Conservation (phyloP, 2,329 filamentous ascomycete species). For the Pseudocercospora vitis region DNA sequence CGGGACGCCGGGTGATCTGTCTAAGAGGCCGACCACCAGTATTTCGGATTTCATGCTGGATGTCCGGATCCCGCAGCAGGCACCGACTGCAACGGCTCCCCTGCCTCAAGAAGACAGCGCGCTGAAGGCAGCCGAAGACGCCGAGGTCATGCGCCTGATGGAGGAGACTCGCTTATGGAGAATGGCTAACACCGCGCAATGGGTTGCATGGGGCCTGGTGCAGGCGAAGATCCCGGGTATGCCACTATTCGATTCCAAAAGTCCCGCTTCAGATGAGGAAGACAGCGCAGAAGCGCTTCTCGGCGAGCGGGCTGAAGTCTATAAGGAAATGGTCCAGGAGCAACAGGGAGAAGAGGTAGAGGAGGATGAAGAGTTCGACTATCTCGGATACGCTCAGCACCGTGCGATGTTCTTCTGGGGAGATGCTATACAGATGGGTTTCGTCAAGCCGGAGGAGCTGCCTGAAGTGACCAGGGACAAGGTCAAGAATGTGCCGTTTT, state of each 20-base stretch:
- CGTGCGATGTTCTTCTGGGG: slow-evolving; percentile 93
- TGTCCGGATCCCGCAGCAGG: slow-evolving; percentile 47
- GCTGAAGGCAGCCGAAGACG: slow-evolving; percentile 62
- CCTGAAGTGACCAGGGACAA: slow-evolving; percentile 63
- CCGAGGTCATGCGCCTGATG: slow-evolving; percentile 67
- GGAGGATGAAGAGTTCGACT: slow-evolving; percentile 77
- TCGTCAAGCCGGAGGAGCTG: slow-evolving; percentile 74
- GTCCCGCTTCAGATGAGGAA: slow-evolving; percentile 21
- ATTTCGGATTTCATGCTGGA: slow-evolving; percentile 77
- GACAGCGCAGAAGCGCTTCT: slow-evolving; percentile 36
- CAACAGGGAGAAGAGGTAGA: slow-evolving; percentile 40
- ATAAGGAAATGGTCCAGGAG: slow-evolving; percentile 27
- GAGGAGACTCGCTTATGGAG: slow-evolving; percentile 84
- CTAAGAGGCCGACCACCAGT: slow-evolving; percentile 38
- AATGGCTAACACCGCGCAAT: slow-evolving; percentile 80
- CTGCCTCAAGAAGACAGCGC: slow-evolving; percentile 35
- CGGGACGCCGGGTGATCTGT: slow-evolving; percentile 29
- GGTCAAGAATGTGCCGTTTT: slow-evolving; percentile 71
- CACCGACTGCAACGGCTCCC: slow-evolving; percentile 9
- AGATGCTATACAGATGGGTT: slow-evolving; percentile 74
- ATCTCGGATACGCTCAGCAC: slow-evolving; percentile 86
- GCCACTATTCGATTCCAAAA: slow-evolving; percentile 48
- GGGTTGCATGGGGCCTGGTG: slow-evolving; percentile 95
- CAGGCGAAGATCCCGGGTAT: slow-evolving; percentile 84
- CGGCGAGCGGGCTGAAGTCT: slow-evolving; percentile 32